These are phyloP conservation scores for Craterostigma plantagineum DNA, from an alignment of 257 asterid species.

Conservation along the genomic window DNA sequence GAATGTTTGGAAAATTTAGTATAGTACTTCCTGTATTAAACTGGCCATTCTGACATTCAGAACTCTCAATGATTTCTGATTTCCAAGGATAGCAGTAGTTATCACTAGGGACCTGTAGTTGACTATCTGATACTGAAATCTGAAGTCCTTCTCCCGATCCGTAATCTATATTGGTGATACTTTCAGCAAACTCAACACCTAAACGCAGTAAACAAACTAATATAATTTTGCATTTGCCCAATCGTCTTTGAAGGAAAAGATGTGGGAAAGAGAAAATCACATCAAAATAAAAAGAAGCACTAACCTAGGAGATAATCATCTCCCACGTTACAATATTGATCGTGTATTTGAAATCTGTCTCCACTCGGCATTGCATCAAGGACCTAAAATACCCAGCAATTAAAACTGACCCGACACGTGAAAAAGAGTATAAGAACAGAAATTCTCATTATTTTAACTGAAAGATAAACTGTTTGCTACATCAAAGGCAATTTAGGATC, in stretches of 20 bases:
- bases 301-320: conserved; percentile 80
- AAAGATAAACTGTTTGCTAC: no score
- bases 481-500: no score
- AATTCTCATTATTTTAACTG: no score
- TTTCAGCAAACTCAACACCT: conserved; percentile 69
- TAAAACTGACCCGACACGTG: no score
- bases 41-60: conserved; percentile 20
- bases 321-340: conserved; percentile 46
- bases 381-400: conserved; percentile 14
- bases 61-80: conserved; percentile 28
- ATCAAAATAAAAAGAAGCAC: conserved; percentile 3
- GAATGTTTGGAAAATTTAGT: conserved; percentile 18
- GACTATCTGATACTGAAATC: conserved; percentile 29
- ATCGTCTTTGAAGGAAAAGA: background rate
- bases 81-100: conserved; percentile 29
- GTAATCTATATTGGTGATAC: conserved; percentile 41
- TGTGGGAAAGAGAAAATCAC: background rate
- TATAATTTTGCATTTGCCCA: conserved; percentile 1
- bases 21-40: conserved; percentile 18
- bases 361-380: conserved; percentile 32
- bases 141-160: conserved; percentile 42
- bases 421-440: no score
- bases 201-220: conserved; percentile 9
- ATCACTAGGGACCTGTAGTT: conserved; percentile 19
- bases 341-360: conserved; percentile 31